Evolutionary conservation across 257 asterid genomes (phyloP), one percentile per base, ranked within the genome.

Genomic region (Plectranthus barbatus): DNA sequence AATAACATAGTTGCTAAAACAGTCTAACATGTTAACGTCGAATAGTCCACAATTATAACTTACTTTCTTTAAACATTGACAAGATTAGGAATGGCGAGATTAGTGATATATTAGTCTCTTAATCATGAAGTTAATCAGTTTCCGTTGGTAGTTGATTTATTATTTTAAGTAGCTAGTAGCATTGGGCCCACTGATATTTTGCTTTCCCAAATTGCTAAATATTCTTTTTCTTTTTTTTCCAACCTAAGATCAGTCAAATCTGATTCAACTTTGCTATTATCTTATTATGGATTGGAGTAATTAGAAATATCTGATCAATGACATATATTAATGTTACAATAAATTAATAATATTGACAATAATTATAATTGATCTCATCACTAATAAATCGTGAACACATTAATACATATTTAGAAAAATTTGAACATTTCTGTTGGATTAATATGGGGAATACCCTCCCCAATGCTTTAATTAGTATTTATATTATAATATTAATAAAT

Each of bases 121-220:
- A 74, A 74, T 70, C 73, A 74, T 64, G 45, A 29, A 18, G 31
- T 56, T 18, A 50, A 47, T 34, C 62, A 23, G 48, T 70, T 75
- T 62, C 56, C 74, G 81, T 71, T 67, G 72, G 68, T 56, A 48
- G 77, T 76, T 67, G 59, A 56, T 66, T 60, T 17, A 13, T 24
- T 1, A 21, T 23, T 1, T 4, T 4, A 1, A 23, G 4, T 23
- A 23, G 4, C 1, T 4, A 23, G 48, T 29, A 34, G 65, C 52
- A 18, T 21, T 23, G 68, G 68, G 21, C 52, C 65, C 64, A 15
- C 10, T n/a, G n/a, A n/a, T n/a, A 4, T 39, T 24, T 20, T 61
- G 20, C 66, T 34, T 33, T 71, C 58, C 47, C 47, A 20, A 42
- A 10, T 34, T 17, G n/a, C 46, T 7, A 1, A 9, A 4, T 13